Evolutionary conservation across 192 early-diverging fungal genomes (phyloP), one percentile per base, ranked within the genome.

Genomic region (Backusella psychrophila): DNA sequence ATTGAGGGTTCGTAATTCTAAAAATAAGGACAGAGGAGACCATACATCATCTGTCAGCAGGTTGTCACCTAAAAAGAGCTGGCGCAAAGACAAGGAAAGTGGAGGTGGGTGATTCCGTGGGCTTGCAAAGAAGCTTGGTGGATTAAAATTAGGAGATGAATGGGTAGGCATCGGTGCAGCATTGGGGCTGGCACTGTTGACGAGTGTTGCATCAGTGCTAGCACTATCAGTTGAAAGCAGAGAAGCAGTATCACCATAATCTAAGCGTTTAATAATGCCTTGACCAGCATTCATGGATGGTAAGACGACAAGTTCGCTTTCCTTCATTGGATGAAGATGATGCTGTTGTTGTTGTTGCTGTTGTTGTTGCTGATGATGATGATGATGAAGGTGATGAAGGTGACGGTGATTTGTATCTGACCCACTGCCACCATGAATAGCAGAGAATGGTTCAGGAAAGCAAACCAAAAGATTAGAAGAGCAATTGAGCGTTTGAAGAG

Each of bases 51-150:
- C 94, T 39, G 89, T 91, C 23, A 97, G 81, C 49, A 88, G 85
- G 82, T 96, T 97, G 77, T 96, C 95, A n/a, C 91, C 93, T 42
- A 96, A 78, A 19, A 87, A 90, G 31, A 97, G 85, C 34, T 83
- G 81, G 14, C 82, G 81, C 29, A 97, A 84, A 8, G 90, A 83
- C 5, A 74, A 49, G 2, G 84, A 82, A 21, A 94, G 77, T 8
- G 91, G 91, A 38, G 89, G 88, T 4, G 87, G 76, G 69, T 83
- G 79, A 33, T 85, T 85, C 23, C 82, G 73, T 35, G 83, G 81
- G 79, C 80, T 84, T 74, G 82, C 81, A 87, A 76, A 87, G 85
- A 83, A 83, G 1, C 78, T 80, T 11, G 82, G 82, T 14, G 82
- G 82, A 68, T 83, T 83, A 66, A 83, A 83, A 36, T 87, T 88